Base-by-base conservation (phyloP, 371 early-diverging fungal genomes). In the Mucor mucedo region DNA sequence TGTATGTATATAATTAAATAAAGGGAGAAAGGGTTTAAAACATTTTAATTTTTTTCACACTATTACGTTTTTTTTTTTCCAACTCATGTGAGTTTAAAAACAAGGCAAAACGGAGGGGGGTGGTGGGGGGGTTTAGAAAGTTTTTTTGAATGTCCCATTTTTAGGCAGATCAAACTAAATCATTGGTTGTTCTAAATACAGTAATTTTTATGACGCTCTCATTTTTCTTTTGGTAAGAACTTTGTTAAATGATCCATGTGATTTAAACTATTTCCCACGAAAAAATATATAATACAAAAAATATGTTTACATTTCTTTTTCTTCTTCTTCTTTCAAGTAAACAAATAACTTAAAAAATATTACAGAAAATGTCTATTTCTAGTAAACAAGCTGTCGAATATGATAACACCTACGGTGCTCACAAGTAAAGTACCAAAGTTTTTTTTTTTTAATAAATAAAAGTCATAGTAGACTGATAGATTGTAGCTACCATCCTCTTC, bases 401-500 rank as follows among this genome's bases (percentile, higher is more conserved):
- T 32, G 94, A 94, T 72, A 70, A 87, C 72, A 73, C 77, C 57
- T 91, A 90, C 63, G 89, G 93, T 64, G 95, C 95, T 45, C 95
- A 95, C 89, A 94, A 94, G 88, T 90, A 84, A 78, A 21, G 21
- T 21, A 21, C 21, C 21, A 21, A 21, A 0, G 21, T 21, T 21
- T 1, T 21, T 21, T 21, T 21, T 21, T 11, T 27, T n/a, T n/a
- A n/a, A n/a, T n/a, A n/a, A 28, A 21, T 39, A 47, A 39, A 39
- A 39, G 40, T 21, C 21, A 39, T 27, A 39, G 40, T 16, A 40
- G 29, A 63, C 58, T 10, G 42, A 41, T 11, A 55, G 52, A 28
- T 28, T 9, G 5, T 40, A 94, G 92, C 88, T 98, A 98, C 79
- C 99, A 98, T 78, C 99, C 99, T 14, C 79, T 98, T 40, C 98